phyloP scores from a whole-genome alignment of 164 flowering plant genomes.

The Aristolochia contorta region DNA sequence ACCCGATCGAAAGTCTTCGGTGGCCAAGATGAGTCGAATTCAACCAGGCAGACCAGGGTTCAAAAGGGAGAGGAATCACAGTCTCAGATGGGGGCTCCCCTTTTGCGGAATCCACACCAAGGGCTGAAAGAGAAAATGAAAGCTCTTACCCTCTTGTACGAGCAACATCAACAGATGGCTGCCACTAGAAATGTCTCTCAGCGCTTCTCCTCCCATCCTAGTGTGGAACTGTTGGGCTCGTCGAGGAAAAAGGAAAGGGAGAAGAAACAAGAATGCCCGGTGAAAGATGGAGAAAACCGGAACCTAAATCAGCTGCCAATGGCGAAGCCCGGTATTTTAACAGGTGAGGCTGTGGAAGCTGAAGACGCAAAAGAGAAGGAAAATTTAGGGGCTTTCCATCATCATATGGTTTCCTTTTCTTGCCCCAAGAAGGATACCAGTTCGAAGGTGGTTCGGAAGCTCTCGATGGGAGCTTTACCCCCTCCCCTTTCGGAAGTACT shows the following conservation, averaged over 20 bases:
- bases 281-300: conserved; percentile 9
- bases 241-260: conserved; percentile 23
- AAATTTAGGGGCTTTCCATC: conserved; percentile 29
- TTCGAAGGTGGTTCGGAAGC: conserved; percentile 44
- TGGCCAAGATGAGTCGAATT: conserved; percentile 23
- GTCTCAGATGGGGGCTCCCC: conserved; percentile 11
- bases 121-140: conserved; percentile 87
- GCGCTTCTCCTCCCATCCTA: conserved; percentile 36
- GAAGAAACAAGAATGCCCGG: conserved; percentile 34
- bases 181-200: conserved; percentile 23
- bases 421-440: conserved; percentile 25
- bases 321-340: conserved; percentile 25
- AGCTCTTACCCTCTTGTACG: conserved; percentile 68
- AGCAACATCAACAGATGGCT: conserved; percentile 62
- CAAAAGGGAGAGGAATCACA: conserved; percentile 20
- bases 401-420: conserved; percentile 36
- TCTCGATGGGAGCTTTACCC: conserved; percentile 39
- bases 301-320: conserved; percentile 15
- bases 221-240: conserved; percentile 33
- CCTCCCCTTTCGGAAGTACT: conserved; percentile 21
- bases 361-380: conserved; percentile 42
- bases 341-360: conserved; percentile 14
- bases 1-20: conserved; percentile 45
- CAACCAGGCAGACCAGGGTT: conserved; percentile 15
- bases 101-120: conserved; percentile 61